phyloP scores from a whole-genome alignment of 257 asterid species.

The Nicotiana undulata region DNA sequence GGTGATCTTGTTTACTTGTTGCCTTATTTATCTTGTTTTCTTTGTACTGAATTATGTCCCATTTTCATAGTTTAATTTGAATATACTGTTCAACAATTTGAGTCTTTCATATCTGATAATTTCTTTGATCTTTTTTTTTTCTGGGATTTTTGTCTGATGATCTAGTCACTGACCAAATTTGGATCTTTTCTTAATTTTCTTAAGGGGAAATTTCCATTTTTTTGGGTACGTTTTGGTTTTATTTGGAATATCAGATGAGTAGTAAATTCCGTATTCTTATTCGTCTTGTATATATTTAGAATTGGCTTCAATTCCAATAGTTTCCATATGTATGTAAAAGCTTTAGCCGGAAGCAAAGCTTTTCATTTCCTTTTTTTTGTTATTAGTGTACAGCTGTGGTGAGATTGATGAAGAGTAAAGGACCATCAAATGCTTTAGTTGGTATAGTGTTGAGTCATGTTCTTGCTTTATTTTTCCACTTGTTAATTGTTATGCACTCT shows the following conservation, averaged over 20 bases:
- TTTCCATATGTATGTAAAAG: background rate
- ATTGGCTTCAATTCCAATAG: background rate
- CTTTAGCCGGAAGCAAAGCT: background rate
- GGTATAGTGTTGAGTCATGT: background rate
- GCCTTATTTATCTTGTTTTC: background rate
- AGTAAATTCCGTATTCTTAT: background rate
- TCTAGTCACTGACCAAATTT: background rate
- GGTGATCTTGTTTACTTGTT: background rate
- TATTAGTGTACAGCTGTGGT: background rate
- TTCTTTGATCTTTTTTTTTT: background rate
- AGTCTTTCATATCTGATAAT: background rate
- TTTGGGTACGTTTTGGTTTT: background rate
- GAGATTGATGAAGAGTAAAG: background rate
- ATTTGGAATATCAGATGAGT: background rate
- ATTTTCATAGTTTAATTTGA: background rate
- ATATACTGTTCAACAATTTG: background rate
- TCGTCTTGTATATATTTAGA: background rate
- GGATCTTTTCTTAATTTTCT: background rate
- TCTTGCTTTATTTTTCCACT: background rate
- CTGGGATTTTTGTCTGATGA: background rate
- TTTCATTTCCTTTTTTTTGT: background rate
- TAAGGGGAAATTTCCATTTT: background rate
- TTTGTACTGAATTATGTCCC: background rate
- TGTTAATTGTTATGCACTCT: background rate
- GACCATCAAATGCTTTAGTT: background rate